Evolutionary conservation across 345 rosid species (phyloP).

Genomic region (Arabis alpina): DNA sequence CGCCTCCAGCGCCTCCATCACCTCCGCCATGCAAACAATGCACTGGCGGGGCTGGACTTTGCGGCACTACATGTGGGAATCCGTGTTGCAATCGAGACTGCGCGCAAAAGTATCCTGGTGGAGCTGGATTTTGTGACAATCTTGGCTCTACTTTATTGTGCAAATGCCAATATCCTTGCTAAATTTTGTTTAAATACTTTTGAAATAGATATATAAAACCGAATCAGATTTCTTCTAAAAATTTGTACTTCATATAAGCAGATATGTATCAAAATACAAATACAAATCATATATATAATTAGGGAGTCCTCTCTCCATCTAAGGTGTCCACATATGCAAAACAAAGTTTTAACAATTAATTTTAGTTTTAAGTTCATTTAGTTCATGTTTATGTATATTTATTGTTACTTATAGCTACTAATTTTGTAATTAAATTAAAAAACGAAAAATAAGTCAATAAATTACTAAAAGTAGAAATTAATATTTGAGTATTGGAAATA

Average conservation of each 20-base stretch:
- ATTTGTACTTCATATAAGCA: neutral
- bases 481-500: too few relatives aligned
- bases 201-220: neutral
- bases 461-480: too few relatives aligned
- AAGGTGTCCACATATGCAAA: too few relatives aligned
- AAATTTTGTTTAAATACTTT: neutral
- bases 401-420: too few relatives aligned
- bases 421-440: too few relatives aligned
- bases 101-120: conserved; percentile 24
- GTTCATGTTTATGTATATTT: too few relatives aligned
- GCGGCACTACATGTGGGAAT: conserved; percentile 5
- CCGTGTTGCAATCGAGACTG: conserved; percentile 29
- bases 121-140: conserved; percentile 27
- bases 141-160: conserved; percentile 6
- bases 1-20: neutral
- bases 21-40: neutral
- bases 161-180: conserved; percentile 30
- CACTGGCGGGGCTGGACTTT: conserved; percentile 11
- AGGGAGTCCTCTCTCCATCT: too few relatives aligned
- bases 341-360: too few relatives aligned
- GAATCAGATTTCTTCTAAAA: neutral
- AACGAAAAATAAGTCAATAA: too few relatives aligned
- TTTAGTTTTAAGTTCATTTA: too few relatives aligned
- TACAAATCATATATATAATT: too few relatives aligned
- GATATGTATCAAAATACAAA: too few relatives aligned